Conservation (phyloP, 805 yeast genomes). For the Yarrowia sp. region DNA sequence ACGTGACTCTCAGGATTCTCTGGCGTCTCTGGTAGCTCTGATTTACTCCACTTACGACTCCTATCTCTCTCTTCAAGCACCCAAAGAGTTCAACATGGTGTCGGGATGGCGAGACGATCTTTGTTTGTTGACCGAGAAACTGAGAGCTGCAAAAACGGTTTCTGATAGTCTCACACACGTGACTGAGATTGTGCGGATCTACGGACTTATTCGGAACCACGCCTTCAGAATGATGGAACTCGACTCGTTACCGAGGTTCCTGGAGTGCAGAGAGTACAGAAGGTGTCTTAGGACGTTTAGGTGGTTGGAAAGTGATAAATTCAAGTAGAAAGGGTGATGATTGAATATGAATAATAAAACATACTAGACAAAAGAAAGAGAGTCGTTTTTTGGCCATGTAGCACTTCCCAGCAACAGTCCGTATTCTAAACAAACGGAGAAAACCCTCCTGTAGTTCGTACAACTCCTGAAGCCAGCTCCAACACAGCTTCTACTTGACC, state of each 20-base stretch:
- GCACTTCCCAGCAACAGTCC: no score
- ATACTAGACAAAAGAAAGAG: no score
- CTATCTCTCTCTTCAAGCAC: conserved; percentile 51
- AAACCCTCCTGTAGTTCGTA: no score
- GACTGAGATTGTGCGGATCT: conserved; percentile 42
- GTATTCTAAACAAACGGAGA: no score
- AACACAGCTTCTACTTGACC: no score
- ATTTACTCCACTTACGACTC: conserved; percentile 19
- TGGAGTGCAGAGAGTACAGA: conserved; percentile 16
- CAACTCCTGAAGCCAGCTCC: no score
- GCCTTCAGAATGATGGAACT: conserved; percentile 36
- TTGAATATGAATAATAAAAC: no score
- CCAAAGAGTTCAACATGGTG: conserved; percentile 68
- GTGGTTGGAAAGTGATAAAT: conserved; percentile 8
- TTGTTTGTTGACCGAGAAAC: not conserved
- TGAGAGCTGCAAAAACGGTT: not conserved
- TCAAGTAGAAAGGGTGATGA: not conserved
- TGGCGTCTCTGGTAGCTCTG: not conserved
- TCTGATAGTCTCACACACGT: conserved; percentile 46
- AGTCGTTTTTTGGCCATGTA: no score
- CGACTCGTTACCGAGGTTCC: conserved; percentile 25
- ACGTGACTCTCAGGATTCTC: not conserved
- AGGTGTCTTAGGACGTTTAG: conserved; percentile 18
- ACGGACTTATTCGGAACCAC: conserved; percentile 2
- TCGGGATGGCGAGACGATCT: conserved; percentile 11